Conservation (phyloP, 192 early-diverging fungal genomes). For the Jimgerdemannia lactiflua region DNA sequence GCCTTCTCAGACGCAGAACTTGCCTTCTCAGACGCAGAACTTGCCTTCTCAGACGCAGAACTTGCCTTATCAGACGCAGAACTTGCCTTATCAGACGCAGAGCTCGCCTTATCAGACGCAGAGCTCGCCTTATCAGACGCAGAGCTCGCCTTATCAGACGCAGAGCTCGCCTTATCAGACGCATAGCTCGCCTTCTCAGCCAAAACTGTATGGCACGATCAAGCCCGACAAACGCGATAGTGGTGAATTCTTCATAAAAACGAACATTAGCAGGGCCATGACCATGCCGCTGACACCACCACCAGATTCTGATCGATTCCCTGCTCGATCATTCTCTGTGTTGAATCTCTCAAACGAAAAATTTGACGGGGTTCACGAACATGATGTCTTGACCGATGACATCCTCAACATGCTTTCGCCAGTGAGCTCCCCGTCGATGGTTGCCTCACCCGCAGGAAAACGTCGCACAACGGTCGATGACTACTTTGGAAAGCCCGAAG, state of each 20-base stretch:
- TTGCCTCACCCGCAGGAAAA: background rate
- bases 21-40: no score
- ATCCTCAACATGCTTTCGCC: background rate
- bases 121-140: no score
- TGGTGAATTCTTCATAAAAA: background rate
- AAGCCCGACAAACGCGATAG: no score
- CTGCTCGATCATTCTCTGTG: background rate
- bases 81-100: no score
- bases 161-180: no score
- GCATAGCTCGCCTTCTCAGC: no score
- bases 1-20: no score
- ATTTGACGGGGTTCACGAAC: background rate
- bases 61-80: no score
- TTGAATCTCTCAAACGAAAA: background rate
- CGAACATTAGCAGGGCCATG: background rate
- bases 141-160: no score
- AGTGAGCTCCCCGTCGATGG: background rate
- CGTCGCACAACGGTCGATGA: background rate
- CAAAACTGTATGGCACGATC: no score
- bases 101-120: no score
- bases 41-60: no score
- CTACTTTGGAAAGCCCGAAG: background rate
- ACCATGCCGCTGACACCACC: background rate
- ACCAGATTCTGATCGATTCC: background rate
- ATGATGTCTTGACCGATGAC: background rate